Evolutionary conservation across 768 basidiomycete genomes (phyloP).

Genomic region (Hericium alpestre): DNA sequence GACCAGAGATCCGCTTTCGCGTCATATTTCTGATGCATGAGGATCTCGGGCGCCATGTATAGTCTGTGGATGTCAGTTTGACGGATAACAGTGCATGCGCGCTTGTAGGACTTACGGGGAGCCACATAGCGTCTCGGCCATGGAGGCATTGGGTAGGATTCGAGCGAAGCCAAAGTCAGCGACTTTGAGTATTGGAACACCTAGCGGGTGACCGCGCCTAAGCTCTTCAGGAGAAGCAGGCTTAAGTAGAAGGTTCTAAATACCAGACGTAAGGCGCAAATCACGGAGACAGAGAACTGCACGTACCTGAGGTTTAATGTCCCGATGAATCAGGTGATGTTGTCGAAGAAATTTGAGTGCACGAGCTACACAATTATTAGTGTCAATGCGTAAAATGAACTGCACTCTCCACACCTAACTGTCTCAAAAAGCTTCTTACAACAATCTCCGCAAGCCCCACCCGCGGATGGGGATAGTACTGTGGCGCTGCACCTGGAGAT

Average conservation of each 20-base stretch:
- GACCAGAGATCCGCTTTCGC: conserved; percentile 98
- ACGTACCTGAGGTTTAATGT: conserved; percentile 79
- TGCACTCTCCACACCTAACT: conserved; percentile 51
- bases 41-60: conserved; percentile 98
- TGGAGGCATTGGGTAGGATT: conserved; percentile 79
- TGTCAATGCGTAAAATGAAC: neutral
- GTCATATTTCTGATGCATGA: conserved; percentile 95
- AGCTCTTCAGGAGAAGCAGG: conserved; percentile 73
- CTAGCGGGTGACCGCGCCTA: conserved; percentile 79
- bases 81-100: no score
- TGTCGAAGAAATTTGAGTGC: conserved; percentile 88
- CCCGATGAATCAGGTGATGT: conserved; percentile 86
- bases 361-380: conserved; percentile 44
- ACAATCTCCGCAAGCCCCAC: conserved; percentile 83
- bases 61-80: conserved; percentile 34
- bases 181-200: conserved; percentile 90
- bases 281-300: neutral
- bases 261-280: neutral
- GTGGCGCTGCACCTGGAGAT: conserved; percentile 51
- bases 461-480: conserved; percentile 86
- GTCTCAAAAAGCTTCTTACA: conserved; percentile 84
- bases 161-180: conserved; percentile 98
- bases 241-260: conserved; percentile 72
- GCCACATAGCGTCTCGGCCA: conserved; percentile 97
- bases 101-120: conserved; percentile 58